A percentile compares a stretch with the other conserved stretches of the same genome.
These are phyloP conservation scores for Termitomyces titanicus DNA, from an alignment of 768 basidiomycete species.

Conservation along the genomic window DNA sequence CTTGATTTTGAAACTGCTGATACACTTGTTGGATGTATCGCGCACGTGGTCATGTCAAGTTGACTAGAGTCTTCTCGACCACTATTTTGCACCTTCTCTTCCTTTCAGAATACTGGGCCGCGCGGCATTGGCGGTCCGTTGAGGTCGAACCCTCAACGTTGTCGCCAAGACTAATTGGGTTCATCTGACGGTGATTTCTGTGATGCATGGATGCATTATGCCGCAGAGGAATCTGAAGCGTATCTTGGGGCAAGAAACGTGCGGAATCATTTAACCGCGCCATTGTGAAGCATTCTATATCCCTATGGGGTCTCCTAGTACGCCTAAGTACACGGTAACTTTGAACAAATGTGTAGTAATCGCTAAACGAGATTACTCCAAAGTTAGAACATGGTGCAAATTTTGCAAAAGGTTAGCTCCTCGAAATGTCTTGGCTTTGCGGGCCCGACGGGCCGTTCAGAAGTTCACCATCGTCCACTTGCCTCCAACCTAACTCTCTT, in stretches of 20 bases:
- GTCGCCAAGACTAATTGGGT: background rate
- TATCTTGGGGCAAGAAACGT: background rate
- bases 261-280: background rate
- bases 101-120: background rate
- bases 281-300: background rate
- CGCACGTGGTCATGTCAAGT: background rate
- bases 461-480: background rate
- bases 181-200: background rate
- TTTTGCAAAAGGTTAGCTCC: background rate
- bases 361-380: background rate
- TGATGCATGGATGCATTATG: background rate
- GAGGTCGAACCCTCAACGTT: background rate
- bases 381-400: background rate
- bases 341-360: background rate
- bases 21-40: background rate
- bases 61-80: background rate
- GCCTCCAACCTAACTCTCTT: background rate
- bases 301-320: background rate
- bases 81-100: no score
- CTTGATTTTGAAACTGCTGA: background rate
- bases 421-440: constrained; percentile 3
- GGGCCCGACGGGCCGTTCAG: constrained; percentile 10
- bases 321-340: background rate
- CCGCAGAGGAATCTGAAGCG: background rate
- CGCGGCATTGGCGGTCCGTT: background rate